Evolutionary conservation across 768 basidiomycete genomes (phyloP), one percentile per base, ranked within the genome.

Genomic region (Boletellus ananas): DNA sequence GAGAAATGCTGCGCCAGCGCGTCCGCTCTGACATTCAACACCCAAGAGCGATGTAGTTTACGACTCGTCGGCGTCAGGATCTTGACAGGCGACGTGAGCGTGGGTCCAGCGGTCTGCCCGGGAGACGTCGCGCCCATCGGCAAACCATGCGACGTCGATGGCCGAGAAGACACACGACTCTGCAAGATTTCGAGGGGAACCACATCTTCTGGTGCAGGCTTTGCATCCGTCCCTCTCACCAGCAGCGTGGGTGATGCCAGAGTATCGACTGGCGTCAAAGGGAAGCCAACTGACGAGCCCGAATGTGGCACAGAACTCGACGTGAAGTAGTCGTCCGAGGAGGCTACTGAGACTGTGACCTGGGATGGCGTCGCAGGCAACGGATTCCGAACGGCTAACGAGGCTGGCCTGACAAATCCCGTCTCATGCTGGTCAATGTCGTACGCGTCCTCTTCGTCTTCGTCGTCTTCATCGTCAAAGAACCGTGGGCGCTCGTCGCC

Each of bases 1-100:
- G 86, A 78, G 60, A 94, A 88, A 58, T 93, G 88, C 45, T 83
- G 76, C 1, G 87, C 87, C 31, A 96, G 65, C 5, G 69, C 69
- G 34, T 81, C 80, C 1, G 87, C 80, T 6, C 80, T 74, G 62
- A 79, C 74, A 27, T 62, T 67, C n/a, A 90, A 71, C 44, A 94
- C 74, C 71, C 87, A 94, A 3, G 87, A 90, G 9, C 79, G 81
- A 60, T 88, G 80, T 7, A 70, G 62, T n/a, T 73, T 75, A 14
- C 76, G 71, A 7, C 67, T 71, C 11, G 68, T 45, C n/a, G 64
- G 52, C 29, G 61, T 49, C n/a, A 70, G 59, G 34, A 76, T 70
- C 56, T 72, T 72, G 14, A 67, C 62, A 29, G 70, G 51, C 41
- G 71, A 60, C 36, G 57, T 50, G 20, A 70, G 29, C 40, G 60